Base-by-base conservation (phyloP, 169 alveolate species). In the Plasmodium reichenowi region DNA sequence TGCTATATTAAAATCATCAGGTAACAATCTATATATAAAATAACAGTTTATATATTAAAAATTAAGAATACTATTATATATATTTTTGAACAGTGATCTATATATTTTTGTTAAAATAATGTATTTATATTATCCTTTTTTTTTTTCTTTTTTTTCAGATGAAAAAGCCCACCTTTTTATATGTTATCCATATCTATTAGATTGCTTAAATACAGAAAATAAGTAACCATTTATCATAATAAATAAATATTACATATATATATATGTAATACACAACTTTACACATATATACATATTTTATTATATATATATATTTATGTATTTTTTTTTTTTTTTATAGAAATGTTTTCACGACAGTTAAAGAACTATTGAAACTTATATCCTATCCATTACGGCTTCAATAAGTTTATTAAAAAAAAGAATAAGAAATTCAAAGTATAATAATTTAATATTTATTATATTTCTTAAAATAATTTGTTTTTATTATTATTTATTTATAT, bases 121-220 rank as follows among this genome's bases (percentile, higher is more conserved):
- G 3, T 72, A 12, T 45, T 45, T 9, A 3, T 29, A n/a, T 52
- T 2, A 45, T 13, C 38, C 32, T 52, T 3, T 29, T 38, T 26
- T 26, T 26, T 26, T 26, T 3, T 70, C n/a, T 10, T 52, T 29
- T 47, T 71, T 20, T 71, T 22, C 76, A 78, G 89, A 83, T 32
- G 91, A 83, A 60, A 83, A 68, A 62, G 83, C 91, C 29, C 91
- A 83, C 29, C 63, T 83, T 22, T 68, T 83, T 68, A 83, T 83
- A 68, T 83, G 91, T 17, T 83, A 83, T 54, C 91, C 91, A 24
- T 83, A 83, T 47, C 68, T 83, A 59, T 38, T 83, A 47, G 76
- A 83, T 20, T 83, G 91, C 54, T 72, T 83, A 38, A 83, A 83
- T 62, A 83, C 85, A 20, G 73, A 83, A 83, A 83, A 83, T 83